Evolutionary conservation across 139 green algal species (phyloP).

Genomic region (Deuterostichococcus epilithicus): DNA sequence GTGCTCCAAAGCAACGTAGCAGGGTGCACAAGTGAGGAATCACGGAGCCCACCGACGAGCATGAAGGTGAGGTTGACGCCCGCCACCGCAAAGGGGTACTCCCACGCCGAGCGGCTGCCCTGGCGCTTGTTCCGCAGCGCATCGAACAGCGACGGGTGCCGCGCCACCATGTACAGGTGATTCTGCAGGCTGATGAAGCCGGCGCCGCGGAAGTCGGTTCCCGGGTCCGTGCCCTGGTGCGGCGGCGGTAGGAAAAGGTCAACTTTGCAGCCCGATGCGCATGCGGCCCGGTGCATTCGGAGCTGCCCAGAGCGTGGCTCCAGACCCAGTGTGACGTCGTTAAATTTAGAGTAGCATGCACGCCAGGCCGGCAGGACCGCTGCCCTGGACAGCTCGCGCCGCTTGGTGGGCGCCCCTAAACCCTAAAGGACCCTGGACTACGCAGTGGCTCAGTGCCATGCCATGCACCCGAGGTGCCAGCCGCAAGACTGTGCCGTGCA

Average conservation of each 20-base stretch:
- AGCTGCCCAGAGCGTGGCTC: no score
- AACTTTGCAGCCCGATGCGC: not conserved
- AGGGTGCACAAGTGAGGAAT: not conserved
- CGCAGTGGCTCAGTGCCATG: no score
- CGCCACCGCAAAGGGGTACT: conserved; percentile 89
- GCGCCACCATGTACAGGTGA: conserved; percentile 68
- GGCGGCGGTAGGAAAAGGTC: conserved; percentile 22
- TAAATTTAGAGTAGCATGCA: no score
- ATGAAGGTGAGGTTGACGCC: conserved; percentile 83
- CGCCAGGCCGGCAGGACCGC: no score
- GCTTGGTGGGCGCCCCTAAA: no score
- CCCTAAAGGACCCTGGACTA: no score
- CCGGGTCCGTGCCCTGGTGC: conserved; percentile 50
- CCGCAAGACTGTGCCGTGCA: no score
- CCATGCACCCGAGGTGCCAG: no score
- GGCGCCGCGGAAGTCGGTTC: conserved; percentile 72
- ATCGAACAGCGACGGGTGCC: conserved; percentile 27
- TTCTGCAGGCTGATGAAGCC: conserved; percentile 75
- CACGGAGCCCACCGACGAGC: conserved; percentile 34
- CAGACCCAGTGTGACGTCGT: no score
- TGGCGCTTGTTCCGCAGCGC: conserved; percentile 64
- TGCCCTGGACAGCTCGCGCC: no score
- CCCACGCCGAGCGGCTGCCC: conserved; percentile 52
- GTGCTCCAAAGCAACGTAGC: not conserved
- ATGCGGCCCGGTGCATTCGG: no score